Evolutionary conservation across 257 asterid species (phyloP).

Genomic region (Solanum lycopersicoides): DNA sequence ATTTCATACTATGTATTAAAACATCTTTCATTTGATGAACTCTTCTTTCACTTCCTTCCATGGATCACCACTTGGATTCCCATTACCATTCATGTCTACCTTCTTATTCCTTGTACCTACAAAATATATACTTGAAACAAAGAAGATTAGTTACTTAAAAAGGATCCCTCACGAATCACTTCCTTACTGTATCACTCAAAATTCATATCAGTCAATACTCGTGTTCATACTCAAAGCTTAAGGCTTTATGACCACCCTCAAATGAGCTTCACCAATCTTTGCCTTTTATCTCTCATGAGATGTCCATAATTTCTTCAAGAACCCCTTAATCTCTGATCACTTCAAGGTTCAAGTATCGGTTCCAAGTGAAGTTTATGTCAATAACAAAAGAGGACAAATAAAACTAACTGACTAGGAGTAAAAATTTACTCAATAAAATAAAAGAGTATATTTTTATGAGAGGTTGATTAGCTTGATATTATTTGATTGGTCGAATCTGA

Average conservation of each 20-base stretch:
- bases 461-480: background rate
- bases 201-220: background rate
- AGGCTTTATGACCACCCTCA: background rate
- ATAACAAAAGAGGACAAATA: background rate
- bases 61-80: background rate
- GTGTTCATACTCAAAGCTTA: background rate
- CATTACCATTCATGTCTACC: background rate
- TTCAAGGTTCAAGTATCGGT: background rate
- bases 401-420: background rate
- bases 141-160: background rate
- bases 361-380: background rate
- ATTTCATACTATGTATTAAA: background rate
- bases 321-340: background rate
- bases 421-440: background rate
- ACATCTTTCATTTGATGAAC: background rate
- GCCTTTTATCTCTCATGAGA: background rate
- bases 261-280: background rate
- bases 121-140: background rate
- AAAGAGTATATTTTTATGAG: background rate
- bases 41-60: background rate
- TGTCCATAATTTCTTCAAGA: background rate
- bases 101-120: background rate
- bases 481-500: background rate
- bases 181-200: background rate
- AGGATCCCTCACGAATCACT: background rate